A percentile compares a stretch with the other conserved stretches of the same genome.
Evolutionary conservation across 345 rosid genomes (phyloP).

Genomic region (Citrus unshiu): DNA sequence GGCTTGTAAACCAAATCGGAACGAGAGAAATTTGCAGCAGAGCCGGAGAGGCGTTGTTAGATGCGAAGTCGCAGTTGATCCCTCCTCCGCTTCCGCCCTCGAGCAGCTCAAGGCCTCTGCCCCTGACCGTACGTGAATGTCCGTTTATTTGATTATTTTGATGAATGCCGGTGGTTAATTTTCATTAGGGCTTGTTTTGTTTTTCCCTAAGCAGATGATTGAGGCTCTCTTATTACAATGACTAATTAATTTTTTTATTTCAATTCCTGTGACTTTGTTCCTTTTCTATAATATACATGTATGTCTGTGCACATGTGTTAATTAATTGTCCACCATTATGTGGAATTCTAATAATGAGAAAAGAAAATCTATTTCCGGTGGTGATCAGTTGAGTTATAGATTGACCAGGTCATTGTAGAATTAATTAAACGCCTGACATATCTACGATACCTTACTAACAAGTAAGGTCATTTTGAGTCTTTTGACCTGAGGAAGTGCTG

Average conservation of each 20-base stretch:
- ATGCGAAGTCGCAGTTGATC: slow-evolving; percentile 40
- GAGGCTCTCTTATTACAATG: background rate
- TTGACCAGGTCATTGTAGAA: background rate
- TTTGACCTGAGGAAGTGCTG: background rate
- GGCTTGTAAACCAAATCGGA: slow-evolving; percentile 24
- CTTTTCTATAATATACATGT: background rate
- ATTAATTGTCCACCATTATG: background rate
- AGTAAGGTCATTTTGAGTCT: no score
- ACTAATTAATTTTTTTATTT: background rate
- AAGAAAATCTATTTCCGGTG: background rate
- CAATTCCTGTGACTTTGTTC: background rate
- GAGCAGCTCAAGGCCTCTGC: slow-evolving; percentile 70
- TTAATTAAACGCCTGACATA: background rate
- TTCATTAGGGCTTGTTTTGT: background rate
- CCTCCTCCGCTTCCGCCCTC: slow-evolving; percentile 52
- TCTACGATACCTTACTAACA: no score
- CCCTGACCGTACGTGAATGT: slow-evolving; percentile 42
- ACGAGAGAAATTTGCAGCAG: slow-evolving; percentile 18
- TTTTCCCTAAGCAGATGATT: background rate
- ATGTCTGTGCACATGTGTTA: no score
- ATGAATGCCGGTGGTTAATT: slow-evolving; percentile 9
- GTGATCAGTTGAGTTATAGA: background rate
- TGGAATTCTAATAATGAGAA: background rate
- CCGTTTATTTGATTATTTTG: background rate
- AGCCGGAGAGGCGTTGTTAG: slow-evolving; percentile 26